phyloP scores from a whole-genome alignment of 768 basidiomycete species.

The Fomitopsis pulvina region DNA sequence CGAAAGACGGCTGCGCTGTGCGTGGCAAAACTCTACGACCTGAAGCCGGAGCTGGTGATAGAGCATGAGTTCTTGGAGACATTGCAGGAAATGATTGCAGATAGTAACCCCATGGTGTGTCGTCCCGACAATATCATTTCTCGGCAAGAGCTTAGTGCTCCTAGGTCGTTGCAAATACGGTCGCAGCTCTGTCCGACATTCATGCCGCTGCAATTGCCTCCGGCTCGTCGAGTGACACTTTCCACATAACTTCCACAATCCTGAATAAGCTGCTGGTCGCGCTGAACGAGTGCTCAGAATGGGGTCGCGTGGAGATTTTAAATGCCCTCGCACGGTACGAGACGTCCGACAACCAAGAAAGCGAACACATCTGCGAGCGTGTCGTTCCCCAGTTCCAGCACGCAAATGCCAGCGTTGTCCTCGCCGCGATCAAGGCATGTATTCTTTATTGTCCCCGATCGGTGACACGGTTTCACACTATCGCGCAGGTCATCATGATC shows the following conservation, averaged over 20 bases:
- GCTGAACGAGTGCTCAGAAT: constrained; percentile 96
- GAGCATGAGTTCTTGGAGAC: constrained; percentile 92
- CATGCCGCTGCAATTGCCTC: constrained; percentile 62
- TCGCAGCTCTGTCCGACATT: constrained; percentile 89
- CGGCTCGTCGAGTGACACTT: constrained; percentile 59
- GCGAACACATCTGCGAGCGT: constrained; percentile 97
- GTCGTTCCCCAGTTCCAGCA: constrained; percentile 99
- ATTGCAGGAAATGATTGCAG: constrained; percentile 87
- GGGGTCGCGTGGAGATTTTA: constrained; percentile 93
- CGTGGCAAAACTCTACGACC: constrained; percentile 95
- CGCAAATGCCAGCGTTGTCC: constrained; percentile 89
- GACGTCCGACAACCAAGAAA: constrained; percentile 85
- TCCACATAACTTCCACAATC: constrained; percentile 76
- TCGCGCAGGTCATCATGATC: constrained; percentile 85
- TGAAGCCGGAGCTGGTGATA: constrained; percentile 91
- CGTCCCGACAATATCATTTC: background rate
- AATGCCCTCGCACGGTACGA: constrained; percentile 81
- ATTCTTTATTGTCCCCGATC: background rate
- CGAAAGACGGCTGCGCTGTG: constrained; percentile 96
- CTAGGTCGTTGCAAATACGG: constrained; percentile 96
- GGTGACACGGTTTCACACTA: background rate
- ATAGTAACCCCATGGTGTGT: constrained; percentile 93
- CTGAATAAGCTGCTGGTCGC: constrained; percentile 91
- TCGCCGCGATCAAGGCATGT: constrained; percentile 90
- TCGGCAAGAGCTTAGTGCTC: background rate